These are phyloP conservation scores for Trichoderma oligosporum DNA, from an alignment of 2,329 filamentous ascomycete species.

Conservation along the genomic window DNA sequence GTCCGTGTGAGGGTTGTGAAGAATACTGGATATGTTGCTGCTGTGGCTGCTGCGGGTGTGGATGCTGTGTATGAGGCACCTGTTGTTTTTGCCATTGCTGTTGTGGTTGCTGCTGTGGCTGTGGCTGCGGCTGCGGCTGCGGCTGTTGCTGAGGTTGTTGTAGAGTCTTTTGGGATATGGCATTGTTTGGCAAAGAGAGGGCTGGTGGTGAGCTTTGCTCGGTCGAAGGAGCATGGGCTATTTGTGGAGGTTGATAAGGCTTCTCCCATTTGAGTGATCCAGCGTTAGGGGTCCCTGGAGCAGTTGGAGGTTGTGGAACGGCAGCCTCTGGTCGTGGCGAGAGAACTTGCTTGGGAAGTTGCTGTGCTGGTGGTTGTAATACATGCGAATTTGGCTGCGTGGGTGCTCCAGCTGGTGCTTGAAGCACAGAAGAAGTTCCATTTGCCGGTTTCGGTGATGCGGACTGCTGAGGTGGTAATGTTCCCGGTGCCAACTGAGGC, in stretches of 20 bases:
- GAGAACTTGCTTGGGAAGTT: constrained; percentile 31
- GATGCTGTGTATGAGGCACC: constrained; percentile 24
- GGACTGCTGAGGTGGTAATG: constrained; percentile 30
- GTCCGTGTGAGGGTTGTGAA: constrained; percentile 21
- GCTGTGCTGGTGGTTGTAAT: constrained; percentile 32
- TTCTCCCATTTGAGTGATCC: constrained; percentile 40
- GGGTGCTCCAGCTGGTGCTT: constrained; percentile 35
- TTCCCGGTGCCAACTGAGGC: constrained; percentile 28
- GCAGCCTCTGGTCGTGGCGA: constrained; percentile 34
- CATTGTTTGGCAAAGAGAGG: constrained; percentile 23
- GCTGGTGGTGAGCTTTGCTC: constrained; percentile 27
- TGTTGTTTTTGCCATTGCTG: constrained; percentile 19
- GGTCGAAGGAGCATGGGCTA: constrained; percentile 26
- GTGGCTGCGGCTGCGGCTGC: constrained; percentile 22
- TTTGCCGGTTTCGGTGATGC: constrained; percentile 32
- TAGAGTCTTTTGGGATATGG: constrained; percentile 25
- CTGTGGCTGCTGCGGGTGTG: constrained; percentile 23
- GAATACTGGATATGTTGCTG: constrained; percentile 23
- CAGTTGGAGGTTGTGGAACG: constrained; percentile 29
- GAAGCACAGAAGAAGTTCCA: constrained; percentile 34
- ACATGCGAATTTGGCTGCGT: constrained; percentile 31
- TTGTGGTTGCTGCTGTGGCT: constrained; percentile 24
- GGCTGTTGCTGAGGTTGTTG: constrained; percentile 24
- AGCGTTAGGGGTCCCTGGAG: constrained; percentile 25
- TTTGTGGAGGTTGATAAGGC: constrained; percentile 37